Evolutionary conservation across 148 eudicot species (phyloP).

Genomic region (Rhododendron griersonianum): DNA sequence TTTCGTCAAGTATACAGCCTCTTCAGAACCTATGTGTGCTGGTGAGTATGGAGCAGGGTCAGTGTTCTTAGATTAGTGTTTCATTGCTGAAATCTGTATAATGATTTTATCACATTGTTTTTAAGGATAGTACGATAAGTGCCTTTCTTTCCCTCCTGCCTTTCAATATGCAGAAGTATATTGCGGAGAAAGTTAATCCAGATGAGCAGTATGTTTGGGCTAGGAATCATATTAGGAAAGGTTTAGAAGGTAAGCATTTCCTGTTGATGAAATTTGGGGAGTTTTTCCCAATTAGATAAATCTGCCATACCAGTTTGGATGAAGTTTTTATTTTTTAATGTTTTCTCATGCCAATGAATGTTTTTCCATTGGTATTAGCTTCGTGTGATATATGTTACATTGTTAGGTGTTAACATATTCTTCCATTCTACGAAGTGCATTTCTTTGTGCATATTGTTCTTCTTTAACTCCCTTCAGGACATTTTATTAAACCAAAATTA

Average conservation of each 20-base stretch:
- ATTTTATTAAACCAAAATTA: background rate
- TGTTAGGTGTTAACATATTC: background rate
- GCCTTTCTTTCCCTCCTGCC: constrained; percentile 9
- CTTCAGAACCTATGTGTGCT: constrained; percentile 54
- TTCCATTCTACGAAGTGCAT: background rate
- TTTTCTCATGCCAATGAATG: background rate
- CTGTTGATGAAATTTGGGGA: background rate
- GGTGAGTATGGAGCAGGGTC: constrained; percentile 40
- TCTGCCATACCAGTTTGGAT: background rate
- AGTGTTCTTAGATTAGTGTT: constrained; percentile 10
- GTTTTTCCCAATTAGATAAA: background rate
- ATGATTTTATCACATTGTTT: background rate
- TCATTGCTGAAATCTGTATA: background rate
- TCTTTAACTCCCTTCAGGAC: background rate
- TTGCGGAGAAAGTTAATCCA: constrained; percentile 56
- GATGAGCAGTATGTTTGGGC: constrained; percentile 58
- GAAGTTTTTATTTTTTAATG: background rate
- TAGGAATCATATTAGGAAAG: constrained; percentile 52
- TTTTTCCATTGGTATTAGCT: background rate
- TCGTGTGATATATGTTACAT: background rate
- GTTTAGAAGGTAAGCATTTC: constrained; percentile 52
- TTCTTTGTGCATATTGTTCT: background rate
- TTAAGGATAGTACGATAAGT: background rate
- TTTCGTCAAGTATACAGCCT: constrained; percentile 81
- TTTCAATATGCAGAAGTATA: constrained; percentile 39